Evolutionary conservation across 306 rosid species (phyloP).

Genomic region (Pyrus communis): DNA sequence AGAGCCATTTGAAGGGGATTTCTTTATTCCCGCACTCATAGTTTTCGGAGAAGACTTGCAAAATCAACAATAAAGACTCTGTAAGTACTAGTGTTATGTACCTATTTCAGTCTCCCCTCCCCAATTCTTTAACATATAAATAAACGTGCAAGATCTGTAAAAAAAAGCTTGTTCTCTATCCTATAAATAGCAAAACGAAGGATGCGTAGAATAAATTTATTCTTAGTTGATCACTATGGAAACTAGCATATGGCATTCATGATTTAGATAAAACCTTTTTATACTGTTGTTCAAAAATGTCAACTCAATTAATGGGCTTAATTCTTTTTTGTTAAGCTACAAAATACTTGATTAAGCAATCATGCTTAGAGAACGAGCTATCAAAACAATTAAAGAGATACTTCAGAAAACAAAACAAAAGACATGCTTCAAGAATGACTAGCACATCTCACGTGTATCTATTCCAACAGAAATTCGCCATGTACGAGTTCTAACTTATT

Average conservation of each 20-base stretch:
- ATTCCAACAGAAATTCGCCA: neutral
- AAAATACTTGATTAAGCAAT: neutral
- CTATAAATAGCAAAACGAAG: neutral
- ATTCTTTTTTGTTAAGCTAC: neutral
- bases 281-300: neutral
- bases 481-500: neutral
- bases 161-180: constrained; percentile 11
- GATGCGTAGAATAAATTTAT: neutral
- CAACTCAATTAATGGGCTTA: neutral
- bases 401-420: neutral
- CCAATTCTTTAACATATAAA: constrained; percentile 10
- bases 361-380: neutral
- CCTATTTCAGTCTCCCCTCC: constrained; percentile 3
- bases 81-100: constrained; percentile 3
- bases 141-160: constrained; percentile 6
- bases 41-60: constrained; percentile 21
- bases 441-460: neutral
- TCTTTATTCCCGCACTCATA: constrained; percentile 53
- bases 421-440: neutral
- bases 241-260: neutral
- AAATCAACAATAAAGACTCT: constrained; percentile 20
- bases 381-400: neutral
- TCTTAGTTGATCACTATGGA: neutral
- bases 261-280: neutral
- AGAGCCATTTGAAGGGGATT: constrained; percentile 40